These are phyloP conservation scores for Kluyveromyces marxianus DNA, from an alignment of 1,139 yeast species.

Conservation along the genomic window DNA sequence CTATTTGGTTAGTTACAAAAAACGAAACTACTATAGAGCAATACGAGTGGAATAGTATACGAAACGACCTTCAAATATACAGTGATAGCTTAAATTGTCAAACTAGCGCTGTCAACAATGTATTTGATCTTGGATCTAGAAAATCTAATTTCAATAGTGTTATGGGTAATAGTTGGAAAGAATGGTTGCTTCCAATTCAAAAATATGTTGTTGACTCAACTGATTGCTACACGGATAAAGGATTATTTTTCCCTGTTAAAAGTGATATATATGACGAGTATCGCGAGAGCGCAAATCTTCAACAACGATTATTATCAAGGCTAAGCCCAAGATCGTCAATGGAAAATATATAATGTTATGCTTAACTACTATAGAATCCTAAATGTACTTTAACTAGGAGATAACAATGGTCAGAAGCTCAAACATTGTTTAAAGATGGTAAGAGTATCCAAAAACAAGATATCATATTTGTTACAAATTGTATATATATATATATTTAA, in stretches of 20 bases:
- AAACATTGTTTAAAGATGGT: no score
- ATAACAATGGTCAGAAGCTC: no score
- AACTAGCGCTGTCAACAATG: slow-evolving; percentile 47
- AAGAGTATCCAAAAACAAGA: neutral
- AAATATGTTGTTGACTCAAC: slow-evolving; percentile 26
- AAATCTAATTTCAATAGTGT: slow-evolving; percentile 53
- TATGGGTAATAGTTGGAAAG: slow-evolving; percentile 59
- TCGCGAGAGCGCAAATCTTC: slow-evolving; percentile 28
- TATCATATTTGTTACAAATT: neutral
- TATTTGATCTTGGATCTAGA: slow-evolving; percentile 63
- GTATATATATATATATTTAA: no score
- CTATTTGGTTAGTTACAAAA: slow-evolving; percentile 48
- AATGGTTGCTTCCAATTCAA: slow-evolving; percentile 67
- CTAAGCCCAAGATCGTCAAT: slow-evolving; percentile 27
- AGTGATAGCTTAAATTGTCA: slow-evolving; percentile 35
- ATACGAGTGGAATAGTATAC: slow-evolving; percentile 52
- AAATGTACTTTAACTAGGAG: neutral
- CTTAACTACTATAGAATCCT: neutral
- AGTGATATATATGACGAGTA: slow-evolving; percentile 37
- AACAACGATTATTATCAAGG: slow-evolving; percentile 25
- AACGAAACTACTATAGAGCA: slow-evolving; percentile 82
- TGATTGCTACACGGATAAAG: slow-evolving; percentile 36
- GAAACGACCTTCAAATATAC: slow-evolving; percentile 38
- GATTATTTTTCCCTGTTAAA: slow-evolving; percentile 46
- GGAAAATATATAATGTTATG: slow-evolving; percentile 9